These are phyloP conservation scores for Favolaschia claudopus DNA, from an alignment of 768 basidiomycete genomes.

Conservation along the genomic window DNA sequence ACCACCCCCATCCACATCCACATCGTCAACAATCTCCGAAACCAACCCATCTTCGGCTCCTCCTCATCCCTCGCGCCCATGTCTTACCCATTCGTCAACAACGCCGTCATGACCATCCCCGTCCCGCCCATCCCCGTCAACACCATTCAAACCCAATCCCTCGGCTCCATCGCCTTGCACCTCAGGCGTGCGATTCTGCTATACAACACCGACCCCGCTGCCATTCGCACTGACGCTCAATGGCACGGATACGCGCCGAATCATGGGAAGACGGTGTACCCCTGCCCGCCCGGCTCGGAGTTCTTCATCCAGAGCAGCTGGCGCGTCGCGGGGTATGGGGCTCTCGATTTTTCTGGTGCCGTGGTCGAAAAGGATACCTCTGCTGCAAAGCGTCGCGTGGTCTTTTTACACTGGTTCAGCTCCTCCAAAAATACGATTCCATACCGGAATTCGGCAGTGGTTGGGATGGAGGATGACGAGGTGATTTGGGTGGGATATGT, in stretches of 20 bases:
- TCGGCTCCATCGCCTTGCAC: background rate
- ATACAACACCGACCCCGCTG: background rate
- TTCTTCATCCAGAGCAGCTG: conserved; percentile 1
- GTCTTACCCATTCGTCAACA: background rate
- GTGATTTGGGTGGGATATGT: too few relatives aligned
- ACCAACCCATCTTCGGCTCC: background rate
- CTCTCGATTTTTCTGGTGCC: conserved; percentile 3
- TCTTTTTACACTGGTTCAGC: too few relatives aligned
- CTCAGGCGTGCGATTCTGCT: background rate
- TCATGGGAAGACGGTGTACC: background rate
- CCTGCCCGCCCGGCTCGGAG: background rate
- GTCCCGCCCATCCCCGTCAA: background rate
- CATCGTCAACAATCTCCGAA: background rate
- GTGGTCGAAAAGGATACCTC: background rate
- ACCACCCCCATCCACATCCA: background rate
- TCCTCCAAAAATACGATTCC: too few relatives aligned
- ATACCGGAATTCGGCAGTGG: too few relatives aligned
- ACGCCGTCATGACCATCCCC: background rate
- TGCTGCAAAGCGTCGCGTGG: too few relatives aligned
- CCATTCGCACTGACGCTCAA: background rate
- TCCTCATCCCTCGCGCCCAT: background rate
- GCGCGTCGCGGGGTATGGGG: background rate
- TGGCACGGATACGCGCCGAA: conserved; percentile 5
- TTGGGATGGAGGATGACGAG: too few relatives aligned
- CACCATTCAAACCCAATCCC: background rate